Percentiles rank a stretch among this genome's conserved stretches.
Evolutionary conservation across 1,139 yeast species (phyloP).

Genomic region (Yamadazyma blattariae): DNA sequence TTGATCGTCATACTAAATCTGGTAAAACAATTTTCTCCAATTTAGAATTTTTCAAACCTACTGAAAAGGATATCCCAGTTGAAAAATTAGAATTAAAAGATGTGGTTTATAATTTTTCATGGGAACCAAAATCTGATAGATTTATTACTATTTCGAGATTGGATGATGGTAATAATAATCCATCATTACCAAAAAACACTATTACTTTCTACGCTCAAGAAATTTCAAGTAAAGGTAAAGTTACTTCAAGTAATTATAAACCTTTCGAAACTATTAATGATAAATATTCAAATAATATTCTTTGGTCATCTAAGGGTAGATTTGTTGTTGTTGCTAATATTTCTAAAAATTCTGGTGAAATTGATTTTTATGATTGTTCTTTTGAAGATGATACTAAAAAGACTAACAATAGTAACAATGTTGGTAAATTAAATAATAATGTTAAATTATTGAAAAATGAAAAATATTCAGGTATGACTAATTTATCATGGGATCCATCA

Average conservation of each 20-base stretch:
- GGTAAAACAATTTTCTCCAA: slow-evolving; percentile 90
- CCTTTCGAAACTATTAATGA: slow-evolving; percentile 49
- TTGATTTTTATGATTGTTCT: slow-evolving; percentile 86
- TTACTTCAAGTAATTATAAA: slow-evolving; percentile 30
- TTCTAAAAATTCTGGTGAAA: slow-evolving; percentile 59
- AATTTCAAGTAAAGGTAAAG: slow-evolving; percentile 87
- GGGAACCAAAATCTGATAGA: slow-evolving; percentile 94
- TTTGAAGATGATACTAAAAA: slow-evolving; percentile 62
- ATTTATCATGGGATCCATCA: slow-evolving; percentile 91
- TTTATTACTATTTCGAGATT: slow-evolving; percentile 75
- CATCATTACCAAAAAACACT: slow-evolving; percentile 68
- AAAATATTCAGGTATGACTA: slow-evolving; percentile 77
- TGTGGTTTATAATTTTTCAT: slow-evolving; percentile 81
- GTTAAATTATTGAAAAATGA: slow-evolving; percentile 64
- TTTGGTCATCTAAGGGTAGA: slow-evolving; percentile 94
- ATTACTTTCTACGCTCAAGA: slow-evolving; percentile 86
- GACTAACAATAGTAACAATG: slow-evolving; percentile 46
- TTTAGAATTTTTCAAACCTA: slow-evolving; percentile 85
- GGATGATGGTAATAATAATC: slow-evolving; percentile 59
- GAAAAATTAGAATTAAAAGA: slow-evolving; percentile 93
- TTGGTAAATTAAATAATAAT: slow-evolving; percentile 38
- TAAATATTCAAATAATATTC: slow-evolving; percentile 69
- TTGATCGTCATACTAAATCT: slow-evolving; percentile 95
- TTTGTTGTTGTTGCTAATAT: slow-evolving; percentile 77
- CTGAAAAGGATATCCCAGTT: slow-evolving; percentile 90